phyloP scores from a whole-genome alignment of 2,329 filamentous ascomycete species.

The Xylariaceae sp. region DNA sequence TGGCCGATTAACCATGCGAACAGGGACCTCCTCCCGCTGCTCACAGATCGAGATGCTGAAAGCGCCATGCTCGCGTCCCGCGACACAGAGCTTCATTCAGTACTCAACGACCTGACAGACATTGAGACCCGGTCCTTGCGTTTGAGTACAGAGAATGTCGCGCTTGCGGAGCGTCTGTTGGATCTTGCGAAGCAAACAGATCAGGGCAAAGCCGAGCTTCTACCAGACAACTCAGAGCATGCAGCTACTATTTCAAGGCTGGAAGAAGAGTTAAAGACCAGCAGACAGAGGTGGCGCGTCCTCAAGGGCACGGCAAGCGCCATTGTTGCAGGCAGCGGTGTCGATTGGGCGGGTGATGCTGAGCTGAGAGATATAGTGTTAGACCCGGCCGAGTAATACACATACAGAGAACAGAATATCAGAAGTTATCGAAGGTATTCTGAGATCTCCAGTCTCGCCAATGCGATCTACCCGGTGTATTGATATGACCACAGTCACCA shows the following conservation, averaged over 20 bases:
- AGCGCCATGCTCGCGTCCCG: slow-evolving; percentile 60
- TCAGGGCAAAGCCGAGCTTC: slow-evolving; percentile 46
- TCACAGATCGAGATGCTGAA: slow-evolving; percentile 64
- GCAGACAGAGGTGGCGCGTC: slow-evolving; percentile 65
- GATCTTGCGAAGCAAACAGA: slow-evolving; percentile 56
- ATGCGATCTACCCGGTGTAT: too few relatives aligned
- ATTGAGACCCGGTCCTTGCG: slow-evolving; percentile 56
- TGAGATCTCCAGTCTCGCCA: too few relatives aligned
- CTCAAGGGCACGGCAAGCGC: slow-evolving; percentile 77
- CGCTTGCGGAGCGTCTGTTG: slow-evolving; percentile 59
- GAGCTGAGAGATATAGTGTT: slow-evolving; percentile 67
- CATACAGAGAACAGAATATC: too few relatives aligned
- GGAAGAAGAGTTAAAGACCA: slow-evolving; percentile 57
- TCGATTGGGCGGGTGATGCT: slow-evolving; percentile 73
- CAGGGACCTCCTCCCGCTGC: slow-evolving; percentile 63
- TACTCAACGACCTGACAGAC: slow-evolving; percentile 50
- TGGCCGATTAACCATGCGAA: slow-evolving; percentile 16
- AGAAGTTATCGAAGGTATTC: too few relatives aligned
- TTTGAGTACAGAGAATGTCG: slow-evolving; percentile 56
- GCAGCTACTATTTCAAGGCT: slow-evolving; percentile 54
- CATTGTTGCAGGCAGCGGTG: slow-evolving; percentile 73
- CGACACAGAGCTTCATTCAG: slow-evolving; percentile 48
- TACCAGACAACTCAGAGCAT: slow-evolving; percentile 49
- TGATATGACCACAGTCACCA: too few relatives aligned
- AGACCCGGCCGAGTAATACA: slow-evolving; percentile 59